Evolutionary conservation across 352 stramenopile species (phyloP), one percentile per base, ranked within the genome.

Genomic region (Phytophthora tubulina): DNA sequence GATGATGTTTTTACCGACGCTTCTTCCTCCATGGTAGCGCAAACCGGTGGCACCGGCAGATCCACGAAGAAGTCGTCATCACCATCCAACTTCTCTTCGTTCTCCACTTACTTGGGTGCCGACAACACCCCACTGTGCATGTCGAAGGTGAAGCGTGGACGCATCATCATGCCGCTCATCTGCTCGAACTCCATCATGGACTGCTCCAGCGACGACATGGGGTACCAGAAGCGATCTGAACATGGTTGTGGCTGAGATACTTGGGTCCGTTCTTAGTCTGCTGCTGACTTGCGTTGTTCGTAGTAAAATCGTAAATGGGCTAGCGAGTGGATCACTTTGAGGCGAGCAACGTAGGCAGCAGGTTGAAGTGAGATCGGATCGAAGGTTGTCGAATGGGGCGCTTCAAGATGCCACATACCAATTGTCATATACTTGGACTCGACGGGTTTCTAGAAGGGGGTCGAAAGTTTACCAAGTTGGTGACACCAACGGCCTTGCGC

Each of bases 181-280:
- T 81, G 56, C 45, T 88, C 77, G 39, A 80, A 50, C 36, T 83
- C 78, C 67, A 84, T 78, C 70, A 87, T 78, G 50, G 80, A 84
- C 63, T 86, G 80, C 67, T 90, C 78, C 45, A 89, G 70, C 31
- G 81, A 80, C 17, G 80, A 80, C 78, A 88, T 84, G 35, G 81
- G 78, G 64, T 90, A 76, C 84, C 84, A 91, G 50, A 80, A 76
- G 66, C 72, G 75, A 67, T 62, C 63, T 79, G 42, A 86, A 88
- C 72, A 85, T 86, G 46, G 41, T 75, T 56, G 36, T 63, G 53
- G 8, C 4, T 10, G 44, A 38, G 21, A 21, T 45, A 11, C 30
- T 56, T 48, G 45, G 38, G 14, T 35, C 4, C 45, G 14, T 45
- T n/a, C n/a, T n/a, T n/a, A n/a, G n/a, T n/a, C n/a, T n/a, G n/a